phyloP scores from a whole-genome alignment of 2,329 filamentous ascomycete species.

The Raffaelea ambrosiae region DNA sequence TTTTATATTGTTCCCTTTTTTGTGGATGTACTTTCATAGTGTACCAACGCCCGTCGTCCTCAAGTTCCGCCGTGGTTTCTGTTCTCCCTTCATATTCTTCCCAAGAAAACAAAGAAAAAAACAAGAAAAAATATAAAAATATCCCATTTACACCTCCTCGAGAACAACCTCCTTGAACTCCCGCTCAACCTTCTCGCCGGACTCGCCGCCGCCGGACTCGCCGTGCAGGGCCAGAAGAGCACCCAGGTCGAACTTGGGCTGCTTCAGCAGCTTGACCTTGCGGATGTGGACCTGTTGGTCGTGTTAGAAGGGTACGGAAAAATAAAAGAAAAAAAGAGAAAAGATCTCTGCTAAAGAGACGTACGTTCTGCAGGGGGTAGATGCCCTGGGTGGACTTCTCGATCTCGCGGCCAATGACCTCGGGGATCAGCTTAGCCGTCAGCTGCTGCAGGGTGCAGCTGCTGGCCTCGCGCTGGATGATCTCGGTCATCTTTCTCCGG shows the following conservation, averaged over 20 bases:
- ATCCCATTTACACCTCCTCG: slow-evolving; percentile 70
- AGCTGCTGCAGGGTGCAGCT: slow-evolving; percentile 94
- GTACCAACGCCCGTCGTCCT: neutral
- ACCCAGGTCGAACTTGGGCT: slow-evolving; percentile 98
- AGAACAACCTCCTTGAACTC: slow-evolving; percentile 99
- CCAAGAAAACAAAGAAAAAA: slow-evolving; percentile 7
- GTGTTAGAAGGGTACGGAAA: neutral
- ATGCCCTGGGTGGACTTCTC: slow-evolving; percentile 99
- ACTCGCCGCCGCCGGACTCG: slow-evolving; percentile 92
- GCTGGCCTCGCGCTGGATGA: slow-evolving; percentile 92
- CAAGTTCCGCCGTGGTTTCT: neutral
- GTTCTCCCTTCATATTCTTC: slow-evolving; percentile 2
- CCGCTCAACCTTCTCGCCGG: slow-evolving; percentile 96
- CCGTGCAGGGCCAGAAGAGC: slow-evolving; percentile 93
- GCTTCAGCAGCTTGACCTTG: slow-evolving; percentile 99
- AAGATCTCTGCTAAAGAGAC: slow-evolving; percentile 22
- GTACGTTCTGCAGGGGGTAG: slow-evolving; percentile 97
- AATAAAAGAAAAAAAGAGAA: neutral
- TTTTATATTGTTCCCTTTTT: neutral
- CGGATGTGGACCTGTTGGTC: slow-evolving; percentile 83
- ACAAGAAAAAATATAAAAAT: slow-evolving; percentile 2
- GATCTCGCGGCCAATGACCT: slow-evolving; percentile 99
- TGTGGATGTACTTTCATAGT: neutral
- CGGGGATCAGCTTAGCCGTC: slow-evolving; percentile 96
- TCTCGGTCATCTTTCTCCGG: slow-evolving; percentile 99